Conservation (phyloP, 2,329 filamentous ascomycete species). For the Claviceps pusilla region DNA sequence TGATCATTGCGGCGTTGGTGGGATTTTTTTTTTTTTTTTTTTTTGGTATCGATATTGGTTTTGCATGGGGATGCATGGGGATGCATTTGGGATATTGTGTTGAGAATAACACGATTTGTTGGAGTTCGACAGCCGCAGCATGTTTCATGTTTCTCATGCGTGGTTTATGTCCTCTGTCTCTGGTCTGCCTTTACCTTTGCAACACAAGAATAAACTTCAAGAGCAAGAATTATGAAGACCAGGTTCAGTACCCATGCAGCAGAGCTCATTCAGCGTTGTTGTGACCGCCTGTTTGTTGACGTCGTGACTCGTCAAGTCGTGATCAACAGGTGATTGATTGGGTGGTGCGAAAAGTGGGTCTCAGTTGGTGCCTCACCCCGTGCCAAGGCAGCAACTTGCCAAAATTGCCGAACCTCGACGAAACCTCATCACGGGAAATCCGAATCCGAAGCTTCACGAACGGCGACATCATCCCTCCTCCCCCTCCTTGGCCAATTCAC, state of each 20-base stretch:
- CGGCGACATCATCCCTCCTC: conserved; percentile 11
- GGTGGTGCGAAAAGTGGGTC: neutral
- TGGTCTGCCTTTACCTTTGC: neutral
- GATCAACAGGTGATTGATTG: too few species aligned
- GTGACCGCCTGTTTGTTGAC: neutral
- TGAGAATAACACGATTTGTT: neutral
- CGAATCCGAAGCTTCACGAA: conserved; percentile 16
- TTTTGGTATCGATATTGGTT: neutral
- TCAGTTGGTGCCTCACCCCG: conserved; percentile 22
- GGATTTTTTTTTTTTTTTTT: neutral
- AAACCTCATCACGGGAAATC: conserved; percentile 16
- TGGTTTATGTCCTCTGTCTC: neutral
- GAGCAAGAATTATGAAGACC: neutral
- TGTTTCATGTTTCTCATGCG: too few species aligned
- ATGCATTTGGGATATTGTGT: neutral
- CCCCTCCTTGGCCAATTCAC: conserved; percentile 10
- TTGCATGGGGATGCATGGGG: conserved; percentile 1
- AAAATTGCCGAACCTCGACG: conserved; percentile 27
- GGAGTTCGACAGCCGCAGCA: neutral
- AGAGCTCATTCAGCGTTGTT: neutral
- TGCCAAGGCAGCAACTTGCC: conserved; percentile 24
- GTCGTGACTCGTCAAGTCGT: neutral
- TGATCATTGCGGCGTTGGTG: conserved; percentile 11
- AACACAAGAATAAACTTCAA: neutral
- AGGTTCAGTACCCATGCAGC: neutral